A percentile compares a stretch with the other conserved stretches of the same genome.
These are phyloP conservation scores for Trypanosoma grayi DNA, from an alignment of 208 protist genomes.

Conservation along the genomic window DNA sequence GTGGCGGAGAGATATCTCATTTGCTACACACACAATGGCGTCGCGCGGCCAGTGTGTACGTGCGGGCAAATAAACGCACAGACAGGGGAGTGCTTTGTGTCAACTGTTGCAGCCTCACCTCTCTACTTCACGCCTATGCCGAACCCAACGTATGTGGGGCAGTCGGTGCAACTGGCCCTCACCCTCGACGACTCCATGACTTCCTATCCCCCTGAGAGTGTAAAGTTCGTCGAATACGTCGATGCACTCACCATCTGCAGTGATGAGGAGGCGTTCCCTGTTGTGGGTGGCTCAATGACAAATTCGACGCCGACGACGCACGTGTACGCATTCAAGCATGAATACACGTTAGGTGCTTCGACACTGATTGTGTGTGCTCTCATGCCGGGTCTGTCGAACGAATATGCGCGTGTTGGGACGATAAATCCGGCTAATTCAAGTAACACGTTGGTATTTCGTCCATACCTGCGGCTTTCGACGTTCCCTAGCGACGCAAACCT, in stretches of 20 bases:
- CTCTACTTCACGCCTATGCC: constrained; percentile 46
- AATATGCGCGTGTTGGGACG: constrained; percentile 20
- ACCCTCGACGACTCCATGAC: constrained; percentile 32
- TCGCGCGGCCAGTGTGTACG: constrained; percentile 64
- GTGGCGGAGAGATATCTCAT: constrained; percentile 63
- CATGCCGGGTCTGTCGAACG: constrained; percentile 32
- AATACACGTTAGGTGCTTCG: constrained; percentile 51
- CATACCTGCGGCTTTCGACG: constrained; percentile 63
- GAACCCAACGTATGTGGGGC: constrained; percentile 79
- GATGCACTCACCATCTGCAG: constrained; percentile 55
- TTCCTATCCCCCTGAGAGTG: constrained; percentile 47
- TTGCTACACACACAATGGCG: constrained; percentile 71
- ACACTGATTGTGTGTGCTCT: constrained; percentile 76
- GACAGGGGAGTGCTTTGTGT: constrained; percentile 72
- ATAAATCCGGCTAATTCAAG: not conserved
- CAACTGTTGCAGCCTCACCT: constrained; percentile 41
- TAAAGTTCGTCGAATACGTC: constrained; percentile 73
- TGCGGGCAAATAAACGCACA: constrained; percentile 73
- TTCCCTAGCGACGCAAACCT: constrained; percentile 47
- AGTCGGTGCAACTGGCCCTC: constrained; percentile 58
- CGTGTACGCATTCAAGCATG: constrained; percentile 76
- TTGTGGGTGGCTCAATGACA: constrained; percentile 29
- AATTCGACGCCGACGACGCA: constrained; percentile 32
- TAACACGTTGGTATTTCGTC: constrained; percentile 67
- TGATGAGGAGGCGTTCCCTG: constrained; percentile 45